Base-by-base conservation (phyloP, 768 basidiomycete genomes). In the Coprinopsis cinerea region DNA sequence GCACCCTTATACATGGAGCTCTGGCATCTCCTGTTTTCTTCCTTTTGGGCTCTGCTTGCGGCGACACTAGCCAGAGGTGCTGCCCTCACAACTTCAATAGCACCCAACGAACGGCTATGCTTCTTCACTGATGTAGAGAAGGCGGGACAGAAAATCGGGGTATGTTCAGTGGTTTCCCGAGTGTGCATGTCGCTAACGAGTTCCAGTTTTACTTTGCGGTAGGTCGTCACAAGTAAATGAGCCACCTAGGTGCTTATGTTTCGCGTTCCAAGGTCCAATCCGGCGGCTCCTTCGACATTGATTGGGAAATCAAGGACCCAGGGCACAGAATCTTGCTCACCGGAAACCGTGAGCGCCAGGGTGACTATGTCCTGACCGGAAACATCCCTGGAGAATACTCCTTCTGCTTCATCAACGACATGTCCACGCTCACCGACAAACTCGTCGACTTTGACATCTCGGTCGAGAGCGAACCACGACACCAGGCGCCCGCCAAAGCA, bases 361-460 rank as follows among this genome's bases (percentile, higher is more conserved):
- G 96, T 27, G 96, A 99, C 80, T 98, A 87, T 60, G 91, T 99
- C 48, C 78, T 98, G 54, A 98, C 96, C 2, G 96, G 92, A 17
- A 95, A 96, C 69, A 79, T 79, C 17, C 77, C 85, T 64, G 90
- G 90, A 58, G 90, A 92, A 77, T 92, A 92, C 63, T 65, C 94
- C 4, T 98, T 99, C 74, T 98, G 95, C 72, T 96, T 98, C 65
- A 89, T 92, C 64, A 99, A 99, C 65, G 94, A 97, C 72, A 95
- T 95, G 77, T 89, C 87, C 22, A 90, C 91, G 3, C 76, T 96
- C 56, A 88, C 90, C 11, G 91, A 92, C 70, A 98, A 98, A 67
- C 79, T 98, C 41, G 79, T 99, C 59, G 90, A 92, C 69, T 88
- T 92, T 63, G 88, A 91, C 66, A 98, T 99, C 68, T 94, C 97